Evolutionary conservation across 306 rosid genomes (phyloP).

Genomic region (Quercus variabilis): DNA sequence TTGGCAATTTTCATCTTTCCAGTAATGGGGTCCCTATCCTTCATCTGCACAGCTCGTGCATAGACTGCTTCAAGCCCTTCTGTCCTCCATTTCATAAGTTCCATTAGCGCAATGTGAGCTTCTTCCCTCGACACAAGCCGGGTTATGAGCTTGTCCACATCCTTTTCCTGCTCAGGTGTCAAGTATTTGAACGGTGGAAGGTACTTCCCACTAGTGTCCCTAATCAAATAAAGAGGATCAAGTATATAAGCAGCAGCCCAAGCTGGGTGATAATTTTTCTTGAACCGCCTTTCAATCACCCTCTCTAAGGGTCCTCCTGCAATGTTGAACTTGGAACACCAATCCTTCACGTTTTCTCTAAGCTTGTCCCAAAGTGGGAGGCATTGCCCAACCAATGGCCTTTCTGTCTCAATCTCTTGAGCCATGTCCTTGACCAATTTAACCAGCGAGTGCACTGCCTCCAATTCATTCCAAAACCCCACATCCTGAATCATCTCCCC

Average conservation of each 20-base stretch:
- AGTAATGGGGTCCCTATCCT: slow-evolving; percentile 46
- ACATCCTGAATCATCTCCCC: slow-evolving; percentile 57
- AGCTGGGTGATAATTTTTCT: slow-evolving; percentile 68
- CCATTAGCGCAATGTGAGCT: slow-evolving; percentile 65
- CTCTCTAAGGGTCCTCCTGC: slow-evolving; percentile 47
- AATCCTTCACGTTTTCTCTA: slow-evolving; percentile 67
- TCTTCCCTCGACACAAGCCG: slow-evolving; percentile 55
- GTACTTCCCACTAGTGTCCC: slow-evolving; percentile 62
- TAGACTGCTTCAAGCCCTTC: slow-evolving; percentile 70
- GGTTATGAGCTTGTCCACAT: slow-evolving; percentile 56
- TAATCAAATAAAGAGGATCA: slow-evolving; percentile 54
- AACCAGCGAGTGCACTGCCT: slow-evolving; percentile 56
- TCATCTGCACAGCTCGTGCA: slow-evolving; percentile 66
- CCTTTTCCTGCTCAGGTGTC: slow-evolving; percentile 59
- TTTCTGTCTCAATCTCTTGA: slow-evolving; percentile 62
- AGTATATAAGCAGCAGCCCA: slow-evolving; percentile 71
- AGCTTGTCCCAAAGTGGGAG: slow-evolving; percentile 84
- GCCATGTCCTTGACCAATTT: slow-evolving; percentile 78
- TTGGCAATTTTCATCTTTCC: slow-evolving; percentile 57
- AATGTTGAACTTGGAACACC: slow-evolving; percentile 53
- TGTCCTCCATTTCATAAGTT: slow-evolving; percentile 72
- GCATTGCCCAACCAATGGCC: slow-evolving; percentile 86
- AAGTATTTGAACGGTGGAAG: slow-evolving; percentile 64
- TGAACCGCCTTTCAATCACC: slow-evolving; percentile 52
- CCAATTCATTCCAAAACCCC: slow-evolving; percentile 77